These are phyloP conservation scores for Vachellia pachyceras DNA, from an alignment of 306 rosid genomes.

Conservation along the genomic window DNA sequence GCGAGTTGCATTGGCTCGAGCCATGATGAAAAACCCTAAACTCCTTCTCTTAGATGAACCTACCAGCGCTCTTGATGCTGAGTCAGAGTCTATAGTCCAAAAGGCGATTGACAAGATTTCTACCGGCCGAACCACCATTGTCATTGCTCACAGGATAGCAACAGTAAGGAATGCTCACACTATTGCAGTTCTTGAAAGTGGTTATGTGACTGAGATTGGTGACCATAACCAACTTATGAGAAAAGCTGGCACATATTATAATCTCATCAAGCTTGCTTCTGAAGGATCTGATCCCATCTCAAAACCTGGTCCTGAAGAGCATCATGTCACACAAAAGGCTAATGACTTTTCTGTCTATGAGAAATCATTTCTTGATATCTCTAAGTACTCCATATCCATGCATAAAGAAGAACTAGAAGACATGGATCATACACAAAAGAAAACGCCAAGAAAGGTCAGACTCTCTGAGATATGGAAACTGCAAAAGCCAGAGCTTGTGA, in stretches of 20 bases:
- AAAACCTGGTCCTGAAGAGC: slow-evolving; percentile 41
- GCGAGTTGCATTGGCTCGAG: slow-evolving; percentile 87
- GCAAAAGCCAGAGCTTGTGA: slow-evolving; percentile 66
- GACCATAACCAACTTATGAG: slow-evolving; percentile 77
- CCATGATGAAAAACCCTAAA: slow-evolving; percentile 83
- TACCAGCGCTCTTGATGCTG: slow-evolving; percentile 91
- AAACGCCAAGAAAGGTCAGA: slow-evolving; percentile 45
- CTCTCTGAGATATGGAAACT: slow-evolving; percentile 69
- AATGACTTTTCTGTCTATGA: slow-evolving; percentile 44
- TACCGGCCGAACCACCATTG: slow-evolving; percentile 72
- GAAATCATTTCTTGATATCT: slow-evolving; percentile 43
- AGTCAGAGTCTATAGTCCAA: slow-evolving; percentile 78
- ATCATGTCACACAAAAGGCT: slow-evolving; percentile 33
- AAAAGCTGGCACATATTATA: slow-evolving; percentile 67
- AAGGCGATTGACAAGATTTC: slow-evolving; percentile 85
- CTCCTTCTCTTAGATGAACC: slow-evolving; percentile 90
- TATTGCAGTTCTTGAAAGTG: slow-evolving; percentile 78
- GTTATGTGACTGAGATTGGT: slow-evolving; percentile 76
- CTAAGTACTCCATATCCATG: slow-evolving; percentile 9
- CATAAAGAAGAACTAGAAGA: slow-evolving; percentile 44
- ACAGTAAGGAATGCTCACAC: slow-evolving; percentile 73
- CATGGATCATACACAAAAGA: slow-evolving; percentile 42
- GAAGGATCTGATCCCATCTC: slow-evolving; percentile 44
- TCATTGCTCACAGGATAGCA: slow-evolving; percentile 88
- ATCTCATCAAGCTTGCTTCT: slow-evolving; percentile 81